Conservation (phyloP, 331 rosid genomes). For the Erythrophleum ivorense region DNA sequence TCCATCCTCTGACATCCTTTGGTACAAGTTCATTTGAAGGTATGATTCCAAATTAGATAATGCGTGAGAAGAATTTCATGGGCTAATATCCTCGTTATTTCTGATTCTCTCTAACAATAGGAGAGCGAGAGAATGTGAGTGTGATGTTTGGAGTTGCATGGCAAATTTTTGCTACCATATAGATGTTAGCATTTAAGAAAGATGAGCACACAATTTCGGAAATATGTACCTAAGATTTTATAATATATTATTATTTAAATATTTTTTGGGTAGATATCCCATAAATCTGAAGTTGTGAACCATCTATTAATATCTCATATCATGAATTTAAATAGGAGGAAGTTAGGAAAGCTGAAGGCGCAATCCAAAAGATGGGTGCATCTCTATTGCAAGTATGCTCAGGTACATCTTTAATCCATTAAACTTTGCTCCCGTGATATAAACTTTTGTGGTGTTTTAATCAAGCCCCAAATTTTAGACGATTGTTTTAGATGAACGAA, state of each 20-base stretch:
- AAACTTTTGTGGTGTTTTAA: conserved; percentile 1
- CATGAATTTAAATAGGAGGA: conserved; percentile 62
- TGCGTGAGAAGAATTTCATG: not conserved
- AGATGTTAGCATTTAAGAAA: not conserved
- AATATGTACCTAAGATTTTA: not conserved
- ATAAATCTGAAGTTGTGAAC: conserved; percentile 31
- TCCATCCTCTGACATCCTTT: not conserved
- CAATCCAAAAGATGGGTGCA: conserved; percentile 84
- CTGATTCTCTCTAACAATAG: not conserved
- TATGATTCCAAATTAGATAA: not conserved
- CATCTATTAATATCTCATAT: conserved; percentile 30
- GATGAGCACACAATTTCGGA: not conserved
- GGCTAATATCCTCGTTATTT: not conserved
- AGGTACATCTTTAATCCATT: conserved; percentile 50
- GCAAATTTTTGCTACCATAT: not conserved
- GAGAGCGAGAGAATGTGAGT: not conserved
- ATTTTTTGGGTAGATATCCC: not conserved
- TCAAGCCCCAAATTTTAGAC: not conserved
- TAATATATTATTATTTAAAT: not conserved
- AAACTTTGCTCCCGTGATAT: conserved; percentile 5
- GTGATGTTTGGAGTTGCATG: not conserved
- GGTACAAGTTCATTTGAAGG: conserved; percentile 14
- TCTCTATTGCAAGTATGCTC: conserved; percentile 68
- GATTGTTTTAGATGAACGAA: too few relatives aligned
- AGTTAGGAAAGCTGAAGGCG: conserved; percentile 77